Evolutionary conservation across 805 yeast species (phyloP).

Genomic region (Saturnispora kantuleensis): DNA sequence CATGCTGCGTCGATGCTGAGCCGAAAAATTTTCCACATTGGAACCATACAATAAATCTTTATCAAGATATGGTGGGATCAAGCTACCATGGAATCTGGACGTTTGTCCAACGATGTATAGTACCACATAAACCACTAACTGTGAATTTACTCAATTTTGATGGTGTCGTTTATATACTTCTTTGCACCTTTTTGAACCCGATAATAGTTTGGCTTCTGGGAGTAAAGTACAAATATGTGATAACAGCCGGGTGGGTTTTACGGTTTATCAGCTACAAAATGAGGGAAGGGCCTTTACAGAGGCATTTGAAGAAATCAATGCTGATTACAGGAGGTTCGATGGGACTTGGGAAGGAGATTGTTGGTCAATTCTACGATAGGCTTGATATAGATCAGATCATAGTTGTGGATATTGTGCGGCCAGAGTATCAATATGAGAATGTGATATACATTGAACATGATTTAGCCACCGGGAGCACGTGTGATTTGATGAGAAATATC

Average conservation of each 20-base stretch:
- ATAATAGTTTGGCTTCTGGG: constrained; percentile 7
- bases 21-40: too few species aligned
- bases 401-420: constrained; percentile 25
- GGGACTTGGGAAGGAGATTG: constrained; percentile 40
- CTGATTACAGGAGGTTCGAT: constrained; percentile 38
- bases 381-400: constrained; percentile 17
- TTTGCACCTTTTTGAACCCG: constrained; percentile 12
- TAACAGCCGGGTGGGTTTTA: constrained; percentile 16
- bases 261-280: constrained; percentile 13
- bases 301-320: background rate
- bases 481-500: constrained; percentile 16
- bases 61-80: background rate
- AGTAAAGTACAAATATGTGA: constrained; percentile 1
- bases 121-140: constrained; percentile 2
- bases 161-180: constrained; percentile 6
- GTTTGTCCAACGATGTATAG: constrained; percentile 1
- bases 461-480: constrained; percentile 11
- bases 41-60: background rate
- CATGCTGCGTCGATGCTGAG: background rate
- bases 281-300: background rate
- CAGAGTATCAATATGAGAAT: constrained; percentile 10
- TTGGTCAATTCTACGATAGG: constrained; percentile 10
- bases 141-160: constrained; percentile 10
- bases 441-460: constrained; percentile 23
- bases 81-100: background rate